A percentile compares a stretch with the other conserved stretches of the same genome.
Evolutionary conservation across 495 filamentous ascomycete species (phyloP).

Genomic region (Talaromyces trachyspermus): DNA sequence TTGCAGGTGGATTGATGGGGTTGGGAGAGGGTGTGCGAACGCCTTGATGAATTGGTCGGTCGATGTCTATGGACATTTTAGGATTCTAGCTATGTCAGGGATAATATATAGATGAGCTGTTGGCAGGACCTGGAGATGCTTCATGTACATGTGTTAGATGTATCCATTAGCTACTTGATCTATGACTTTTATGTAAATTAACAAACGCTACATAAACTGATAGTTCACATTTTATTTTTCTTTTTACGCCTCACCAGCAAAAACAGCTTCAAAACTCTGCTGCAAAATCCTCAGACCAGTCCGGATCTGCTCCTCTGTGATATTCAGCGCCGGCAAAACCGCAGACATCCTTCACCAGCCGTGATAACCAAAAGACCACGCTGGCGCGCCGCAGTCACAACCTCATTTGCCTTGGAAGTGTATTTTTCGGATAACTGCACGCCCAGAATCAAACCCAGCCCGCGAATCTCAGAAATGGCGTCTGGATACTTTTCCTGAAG

Average conservation of each 20-base stretch:
- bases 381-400: constrained; percentile 82
- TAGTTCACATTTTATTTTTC: no score
- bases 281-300: constrained; percentile 69
- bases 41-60: constrained; percentile 18
- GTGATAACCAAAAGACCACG: constrained; percentile 86
- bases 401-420: constrained; percentile 40
- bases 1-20: constrained; percentile 74
- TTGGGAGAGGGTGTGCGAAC: constrained; percentile 39
- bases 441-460: constrained; percentile 77
- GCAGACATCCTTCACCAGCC: constrained; percentile 77
- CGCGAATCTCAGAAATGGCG: constrained; percentile 69
- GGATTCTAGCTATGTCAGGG: no score
- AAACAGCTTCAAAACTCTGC: constrained; percentile 24
- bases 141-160: no score
- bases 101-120: no score
- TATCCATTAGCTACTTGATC: no score
- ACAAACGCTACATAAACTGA: no score
- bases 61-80: no score
- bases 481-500: constrained; percentile 62
- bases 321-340: constrained; percentile 77
- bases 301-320: constrained; percentile 68
- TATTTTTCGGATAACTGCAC: constrained; percentile 70
- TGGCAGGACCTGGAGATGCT: no score
- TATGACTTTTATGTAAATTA: no score
- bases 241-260: no score